phyloP scores from a whole-genome alignment of 768 basidiomycete species.

The Amanita inopinata region DNA sequence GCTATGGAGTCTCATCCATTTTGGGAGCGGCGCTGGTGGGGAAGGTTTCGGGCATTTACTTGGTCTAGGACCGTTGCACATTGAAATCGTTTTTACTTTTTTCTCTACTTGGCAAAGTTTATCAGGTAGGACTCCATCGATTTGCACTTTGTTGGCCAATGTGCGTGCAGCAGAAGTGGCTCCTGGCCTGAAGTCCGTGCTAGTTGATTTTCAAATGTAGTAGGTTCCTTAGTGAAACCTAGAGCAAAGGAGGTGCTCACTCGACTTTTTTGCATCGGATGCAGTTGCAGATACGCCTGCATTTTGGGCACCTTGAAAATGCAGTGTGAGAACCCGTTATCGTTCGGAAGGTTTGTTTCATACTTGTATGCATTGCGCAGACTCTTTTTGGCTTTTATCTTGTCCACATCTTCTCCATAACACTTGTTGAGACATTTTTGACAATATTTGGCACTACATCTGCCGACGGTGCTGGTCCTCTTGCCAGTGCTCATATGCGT shows the following conservation, averaged over 20 bases:
- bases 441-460: conserved; percentile 56
- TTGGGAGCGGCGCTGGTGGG: conserved; percentile 33
- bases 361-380: conserved; percentile 45
- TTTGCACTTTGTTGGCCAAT: background rate
- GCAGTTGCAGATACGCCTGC: conserved; percentile 60
- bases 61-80: too few species aligned
- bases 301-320: conserved; percentile 54
- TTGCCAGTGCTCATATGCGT: conserved; percentile 14
- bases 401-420: conserved; percentile 45
- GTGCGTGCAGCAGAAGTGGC: conserved; percentile 5
- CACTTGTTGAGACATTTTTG: conserved; percentile 56
- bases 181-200: conserved; percentile 1
- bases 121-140: conserved; percentile 1
- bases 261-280: conserved; percentile 51
- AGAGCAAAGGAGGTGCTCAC: too few species aligned
- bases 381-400: conserved; percentile 26
- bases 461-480: conserved; percentile 18
- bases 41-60: conserved; percentile 22
- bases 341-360: too few species aligned
- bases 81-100: too few species aligned
- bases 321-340: too few species aligned
- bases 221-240: too few species aligned
- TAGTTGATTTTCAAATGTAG: too few species aligned
- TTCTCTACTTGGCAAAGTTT: conserved; percentile 10
- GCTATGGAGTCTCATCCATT: conserved; percentile 44